These are phyloP conservation scores for Cystobasidium pallidum DNA, from an alignment of 1,284 basidiomycete genomes.

Conservation along the genomic window DNA sequence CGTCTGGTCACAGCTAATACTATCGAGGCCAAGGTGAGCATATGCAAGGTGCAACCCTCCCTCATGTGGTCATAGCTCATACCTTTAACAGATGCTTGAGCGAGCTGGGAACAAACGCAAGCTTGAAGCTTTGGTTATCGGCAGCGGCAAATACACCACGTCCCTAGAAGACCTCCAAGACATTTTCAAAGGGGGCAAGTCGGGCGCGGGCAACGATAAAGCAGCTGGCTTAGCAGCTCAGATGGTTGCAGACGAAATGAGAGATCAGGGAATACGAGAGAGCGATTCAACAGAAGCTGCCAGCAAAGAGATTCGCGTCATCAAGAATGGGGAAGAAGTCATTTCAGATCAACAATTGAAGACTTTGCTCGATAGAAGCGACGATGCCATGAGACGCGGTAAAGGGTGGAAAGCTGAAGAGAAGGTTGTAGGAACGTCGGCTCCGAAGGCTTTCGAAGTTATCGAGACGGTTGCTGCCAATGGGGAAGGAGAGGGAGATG, in stretches of 20 bases:
- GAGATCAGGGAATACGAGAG: constrained; percentile 62
- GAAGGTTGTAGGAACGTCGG: constrained; percentile 1
- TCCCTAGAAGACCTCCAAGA: constrained; percentile 57
- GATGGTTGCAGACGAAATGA: constrained; percentile 62
- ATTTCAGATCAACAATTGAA: constrained; percentile 59
- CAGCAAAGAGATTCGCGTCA: constrained; percentile 83
- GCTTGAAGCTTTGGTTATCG: constrained; percentile 90
- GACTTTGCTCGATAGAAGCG: constrained; percentile 43
- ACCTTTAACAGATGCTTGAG: constrained; percentile 69
- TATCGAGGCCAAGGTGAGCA: constrained; percentile 94
- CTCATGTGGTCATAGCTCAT: constrained; percentile 21
- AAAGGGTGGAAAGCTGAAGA: constrained; percentile 42
- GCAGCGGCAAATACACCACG: constrained; percentile 67
- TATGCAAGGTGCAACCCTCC: constrained; percentile 59
- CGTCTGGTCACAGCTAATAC: constrained; percentile 97
- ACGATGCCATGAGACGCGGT: constrained; percentile 44
- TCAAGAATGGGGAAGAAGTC: constrained; percentile 73
- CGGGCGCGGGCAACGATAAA: constrained; percentile 66
- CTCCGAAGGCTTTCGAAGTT: constrained; percentile 43
- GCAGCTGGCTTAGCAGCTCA: constrained; percentile 80
- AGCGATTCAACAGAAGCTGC: constrained; percentile 51
- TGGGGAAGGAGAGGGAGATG: constrained; percentile 28
- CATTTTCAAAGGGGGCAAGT: constrained; percentile 60
- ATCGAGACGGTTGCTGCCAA: constrained; percentile 39
- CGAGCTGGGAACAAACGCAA: constrained; percentile 83